Evolutionary conservation across 2,329 filamentous ascomycete species (phyloP).

Genomic region (Blastomyces emzantsi): DNA sequence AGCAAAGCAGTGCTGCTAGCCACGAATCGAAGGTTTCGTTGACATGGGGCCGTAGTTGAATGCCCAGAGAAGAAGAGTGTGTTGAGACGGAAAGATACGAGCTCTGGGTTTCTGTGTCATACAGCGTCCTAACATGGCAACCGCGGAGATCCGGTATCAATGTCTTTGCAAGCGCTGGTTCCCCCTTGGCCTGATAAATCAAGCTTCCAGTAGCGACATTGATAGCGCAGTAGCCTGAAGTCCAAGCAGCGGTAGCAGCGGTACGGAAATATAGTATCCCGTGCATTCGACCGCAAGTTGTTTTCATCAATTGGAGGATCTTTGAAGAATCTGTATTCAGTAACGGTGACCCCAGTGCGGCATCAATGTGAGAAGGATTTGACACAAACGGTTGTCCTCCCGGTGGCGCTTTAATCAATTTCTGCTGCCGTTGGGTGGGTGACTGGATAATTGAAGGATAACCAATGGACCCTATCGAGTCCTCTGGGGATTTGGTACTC

Average conservation of each 20-base stretch:
- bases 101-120: conserved; percentile 38
- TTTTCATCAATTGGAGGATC: conserved; percentile 44
- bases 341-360: conserved; percentile 30
- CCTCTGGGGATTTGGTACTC: conserved; percentile 31
- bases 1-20: conserved; percentile 44
- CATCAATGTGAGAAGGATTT: conserved; percentile 23
- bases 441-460: conserved; percentile 41
- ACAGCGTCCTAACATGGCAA: conserved; percentile 41
- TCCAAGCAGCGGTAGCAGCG: conserved; percentile 37
- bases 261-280: conserved; percentile 44
- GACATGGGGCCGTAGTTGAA: conserved; percentile 42
- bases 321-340: conserved; percentile 40
- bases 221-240: conserved; percentile 44
- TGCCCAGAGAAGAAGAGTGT: conserved; percentile 39
- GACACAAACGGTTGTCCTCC: conserved; percentile 22
- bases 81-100: conserved; percentile 43
- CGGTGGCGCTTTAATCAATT: conserved; percentile 28
- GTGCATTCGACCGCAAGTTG: conserved; percentile 44
- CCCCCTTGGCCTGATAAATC: conserved; percentile 44
- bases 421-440: conserved; percentile 30
- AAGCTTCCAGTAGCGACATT: conserved; percentile 43
- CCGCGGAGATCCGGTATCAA: conserved; percentile 43
- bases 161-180: conserved; percentile 40
- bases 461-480: conserved; percentile 37
- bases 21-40: conserved; percentile 45